Evolutionary conservation across 2,329 filamentous ascomycete genomes (phyloP).

Genomic region (Fusarium guadeloupense): DNA sequence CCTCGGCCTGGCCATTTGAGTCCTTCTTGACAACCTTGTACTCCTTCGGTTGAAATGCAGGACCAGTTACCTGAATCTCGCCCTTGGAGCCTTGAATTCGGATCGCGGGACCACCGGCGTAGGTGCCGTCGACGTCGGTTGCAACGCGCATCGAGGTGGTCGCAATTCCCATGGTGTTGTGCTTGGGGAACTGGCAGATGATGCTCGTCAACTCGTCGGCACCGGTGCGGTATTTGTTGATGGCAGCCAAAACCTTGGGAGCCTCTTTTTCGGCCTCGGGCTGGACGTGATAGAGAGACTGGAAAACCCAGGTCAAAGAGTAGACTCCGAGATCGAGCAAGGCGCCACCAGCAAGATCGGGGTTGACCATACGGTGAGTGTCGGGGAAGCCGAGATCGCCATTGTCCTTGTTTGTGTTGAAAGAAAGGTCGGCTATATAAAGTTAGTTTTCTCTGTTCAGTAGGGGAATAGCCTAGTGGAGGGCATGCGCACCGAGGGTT

Average conservation of each 20-base stretch:
- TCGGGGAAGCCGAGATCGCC: constrained; percentile 65
- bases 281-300: constrained; percentile 85
- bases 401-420: constrained; percentile 67
- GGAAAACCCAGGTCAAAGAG: constrained; percentile 89
- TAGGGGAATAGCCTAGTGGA: neutral
- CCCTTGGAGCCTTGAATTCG: constrained; percentile 83
- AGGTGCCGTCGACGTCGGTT: constrained; percentile 68
- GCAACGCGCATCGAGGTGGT: constrained; percentile 71
- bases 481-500: constrained; percentile 56
- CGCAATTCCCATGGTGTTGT: constrained; percentile 76
- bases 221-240: constrained; percentile 78
- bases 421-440: constrained; percentile 64
- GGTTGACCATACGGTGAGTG: constrained; percentile 81
- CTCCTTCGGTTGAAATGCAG: constrained; percentile 73
- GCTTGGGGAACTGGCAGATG: constrained; percentile 76
- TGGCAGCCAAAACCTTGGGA: constrained; percentile 73
- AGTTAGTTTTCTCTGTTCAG: constrained; percentile 14
- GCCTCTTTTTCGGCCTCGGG: constrained; percentile 71
- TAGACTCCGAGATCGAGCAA: constrained; percentile 90
- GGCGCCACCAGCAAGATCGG: constrained; percentile 82
- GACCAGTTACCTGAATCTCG: constrained; percentile 82
- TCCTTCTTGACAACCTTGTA: constrained; percentile 70
- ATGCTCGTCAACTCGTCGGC: constrained; percentile 83
- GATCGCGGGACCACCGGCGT: constrained; percentile 71
- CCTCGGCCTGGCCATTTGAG: constrained; percentile 57